phyloP scores from a whole-genome alignment of 2,329 filamentous ascomycete genomes.

The Nigrograna mackinnonii region DNA sequence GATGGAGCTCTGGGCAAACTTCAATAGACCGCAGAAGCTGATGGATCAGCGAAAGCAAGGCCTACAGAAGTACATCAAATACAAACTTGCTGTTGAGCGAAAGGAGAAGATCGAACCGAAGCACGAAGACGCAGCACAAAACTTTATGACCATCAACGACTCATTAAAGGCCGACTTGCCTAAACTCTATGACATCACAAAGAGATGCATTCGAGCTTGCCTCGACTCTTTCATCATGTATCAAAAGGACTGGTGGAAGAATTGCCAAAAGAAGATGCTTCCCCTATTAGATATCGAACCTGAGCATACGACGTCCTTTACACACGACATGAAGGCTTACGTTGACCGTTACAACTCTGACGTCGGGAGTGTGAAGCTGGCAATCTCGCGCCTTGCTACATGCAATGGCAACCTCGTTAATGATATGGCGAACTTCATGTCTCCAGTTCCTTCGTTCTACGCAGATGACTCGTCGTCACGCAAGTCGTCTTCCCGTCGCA shows the following conservation, averaged over 20 bases:
- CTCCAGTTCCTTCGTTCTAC: constrained; percentile 51
- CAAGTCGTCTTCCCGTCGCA: constrained; percentile 49
- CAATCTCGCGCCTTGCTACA: constrained; percentile 72
- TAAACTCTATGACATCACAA: constrained; percentile 78
- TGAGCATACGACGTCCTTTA: constrained; percentile 50
- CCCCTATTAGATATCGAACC: constrained; percentile 66
- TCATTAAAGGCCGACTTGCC: constrained; percentile 92
- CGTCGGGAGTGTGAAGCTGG: constrained; percentile 74
- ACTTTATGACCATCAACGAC: constrained; percentile 90
- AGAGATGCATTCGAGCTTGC: constrained; percentile 81
- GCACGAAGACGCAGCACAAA: constrained; percentile 79
- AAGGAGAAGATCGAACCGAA: constrained; percentile 89
- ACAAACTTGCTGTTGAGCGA: constrained; percentile 73
- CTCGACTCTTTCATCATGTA: constrained; percentile 83
- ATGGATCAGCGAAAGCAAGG: constrained; percentile 96
- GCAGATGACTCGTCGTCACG: constrained; percentile 44
- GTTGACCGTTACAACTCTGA: constrained; percentile 78
- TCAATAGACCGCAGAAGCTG: constrained; percentile 81
- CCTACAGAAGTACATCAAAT: constrained; percentile 85
- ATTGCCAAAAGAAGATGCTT: constrained; percentile 83
- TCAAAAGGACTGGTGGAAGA: constrained; percentile 79
- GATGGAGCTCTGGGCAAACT: constrained; percentile 74
- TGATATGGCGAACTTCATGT: constrained; percentile 63
- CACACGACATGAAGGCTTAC: constrained; percentile 73
- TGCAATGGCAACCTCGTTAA: constrained; percentile 72